A percentile compares a stretch with the other conserved stretches of the same genome.
Evolutionary conservation across 2,329 filamentous ascomycete genomes (phyloP).

Genomic region (Diaporthe citriasiana): DNA sequence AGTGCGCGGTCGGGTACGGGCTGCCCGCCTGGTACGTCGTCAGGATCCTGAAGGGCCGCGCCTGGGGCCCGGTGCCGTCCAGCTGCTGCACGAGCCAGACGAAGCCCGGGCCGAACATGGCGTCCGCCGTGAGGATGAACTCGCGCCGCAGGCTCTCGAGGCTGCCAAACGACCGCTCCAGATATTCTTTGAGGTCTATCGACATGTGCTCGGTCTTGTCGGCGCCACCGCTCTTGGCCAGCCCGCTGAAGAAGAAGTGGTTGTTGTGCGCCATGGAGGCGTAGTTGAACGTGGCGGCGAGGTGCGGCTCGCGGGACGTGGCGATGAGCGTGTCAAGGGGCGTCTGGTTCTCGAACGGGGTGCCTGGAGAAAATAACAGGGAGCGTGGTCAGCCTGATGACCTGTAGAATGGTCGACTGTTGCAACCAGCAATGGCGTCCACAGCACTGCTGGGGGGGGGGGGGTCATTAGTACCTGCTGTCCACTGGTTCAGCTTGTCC

Average conservation of each 20-base stretch:
- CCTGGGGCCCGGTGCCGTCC: conserved; percentile 51
- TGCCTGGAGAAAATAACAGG: conserved; percentile 62
- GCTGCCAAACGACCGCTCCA: conserved; percentile 82
- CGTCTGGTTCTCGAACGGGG: conserved; percentile 71
- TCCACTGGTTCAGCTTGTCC: conserved; percentile 81
- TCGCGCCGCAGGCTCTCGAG: conserved; percentile 85
- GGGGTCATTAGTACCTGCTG: conserved; percentile 70
- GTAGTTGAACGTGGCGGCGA: conserved; percentile 91
- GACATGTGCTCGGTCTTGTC: conserved; percentile 60
- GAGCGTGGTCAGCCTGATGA: conserved; percentile 31
- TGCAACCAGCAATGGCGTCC: not conserved
- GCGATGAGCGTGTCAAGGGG: conserved; percentile 79
- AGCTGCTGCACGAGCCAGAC: conserved; percentile 84
- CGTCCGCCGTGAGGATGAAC: conserved; percentile 82
- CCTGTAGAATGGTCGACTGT: not conserved
- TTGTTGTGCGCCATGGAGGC: conserved; percentile 97
- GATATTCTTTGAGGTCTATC: conserved; percentile 66
- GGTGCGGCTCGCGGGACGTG: conserved; percentile 82
- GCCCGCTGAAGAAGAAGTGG: conserved; percentile 81
- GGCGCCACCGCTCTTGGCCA: conserved; percentile 52
- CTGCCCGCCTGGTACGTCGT: conserved; percentile 93
- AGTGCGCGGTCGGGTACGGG: conserved; percentile 88
- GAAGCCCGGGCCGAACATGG: conserved; percentile 98
- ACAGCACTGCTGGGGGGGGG: not conserved
- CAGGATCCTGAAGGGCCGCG: conserved; percentile 74